Conservation (phyloP, 495 filamentous ascomycete genomes). For the Diplogelasinospora grovesii region DNA sequence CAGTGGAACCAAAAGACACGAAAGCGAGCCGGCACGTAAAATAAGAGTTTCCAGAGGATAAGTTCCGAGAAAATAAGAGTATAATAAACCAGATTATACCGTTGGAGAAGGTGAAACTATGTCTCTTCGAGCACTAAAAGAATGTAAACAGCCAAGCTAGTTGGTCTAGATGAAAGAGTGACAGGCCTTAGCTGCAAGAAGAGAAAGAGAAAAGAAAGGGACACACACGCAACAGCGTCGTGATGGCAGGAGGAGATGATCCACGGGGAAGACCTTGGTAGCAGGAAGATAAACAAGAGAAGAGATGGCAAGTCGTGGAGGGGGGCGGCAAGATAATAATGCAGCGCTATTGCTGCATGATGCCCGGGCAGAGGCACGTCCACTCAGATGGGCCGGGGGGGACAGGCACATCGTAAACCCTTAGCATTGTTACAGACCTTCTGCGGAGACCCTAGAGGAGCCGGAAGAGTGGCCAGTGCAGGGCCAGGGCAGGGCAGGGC, state of each 20-base stretch:
- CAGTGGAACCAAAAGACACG: constrained; percentile 11
- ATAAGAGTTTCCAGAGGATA: constrained; percentile 8
- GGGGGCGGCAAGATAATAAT: constrained; percentile 32
- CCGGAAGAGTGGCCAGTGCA: constrained; percentile 19
- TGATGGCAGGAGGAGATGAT: constrained; percentile 34
- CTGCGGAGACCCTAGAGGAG: constrained; percentile 22
- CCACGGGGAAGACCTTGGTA: constrained; percentile 32
- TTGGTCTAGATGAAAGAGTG: constrained; percentile 48
- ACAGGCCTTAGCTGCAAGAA: constrained; percentile 47
- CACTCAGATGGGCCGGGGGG: constrained; percentile 26
- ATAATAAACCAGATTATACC: constrained; percentile 40
- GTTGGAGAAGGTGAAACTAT: constrained; percentile 32
- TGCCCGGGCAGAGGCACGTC: constrained; percentile 27
- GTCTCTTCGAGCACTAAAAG: constrained; percentile 39
- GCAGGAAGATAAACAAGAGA: constrained; percentile 34
- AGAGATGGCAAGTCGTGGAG: constrained; percentile 23
- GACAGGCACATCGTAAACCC: constrained; percentile 22
- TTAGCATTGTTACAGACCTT: constrained; percentile 35
- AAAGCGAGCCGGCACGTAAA: constrained; percentile 2
- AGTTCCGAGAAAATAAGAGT: constrained; percentile 18
- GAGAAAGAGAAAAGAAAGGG: constrained; percentile 33
- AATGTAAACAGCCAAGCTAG: constrained; percentile 52
- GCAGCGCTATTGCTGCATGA: constrained; percentile 31
- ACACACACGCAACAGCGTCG: constrained; percentile 43
- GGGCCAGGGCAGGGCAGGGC: constrained; percentile 12